A percentile compares a stretch with the other conserved stretches of the same genome.
phyloP scores from a whole-genome alignment of 441 rosid genomes.

The Cnidoscolus chayamansa region DNA sequence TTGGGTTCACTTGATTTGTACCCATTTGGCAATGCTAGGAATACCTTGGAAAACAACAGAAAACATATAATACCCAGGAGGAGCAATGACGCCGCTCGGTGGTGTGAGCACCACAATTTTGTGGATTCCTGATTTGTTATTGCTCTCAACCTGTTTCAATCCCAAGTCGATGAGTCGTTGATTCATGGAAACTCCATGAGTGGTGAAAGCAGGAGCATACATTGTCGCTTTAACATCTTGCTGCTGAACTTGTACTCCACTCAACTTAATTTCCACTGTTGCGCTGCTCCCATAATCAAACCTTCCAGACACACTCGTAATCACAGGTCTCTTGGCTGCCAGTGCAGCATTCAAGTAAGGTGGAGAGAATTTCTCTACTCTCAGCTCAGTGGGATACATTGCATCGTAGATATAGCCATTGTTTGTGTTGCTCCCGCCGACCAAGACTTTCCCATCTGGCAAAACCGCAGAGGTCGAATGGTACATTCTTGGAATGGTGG shows the following conservation, averaged over 20 bases:
- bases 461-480: slow-evolving; percentile 50
- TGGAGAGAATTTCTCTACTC: slow-evolving; percentile 62
- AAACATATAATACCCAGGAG: slow-evolving; percentile 51
- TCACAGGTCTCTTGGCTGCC: slow-evolving; percentile 26
- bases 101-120: slow-evolving; percentile 28
- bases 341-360: slow-evolving; percentile 44
- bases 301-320: slow-evolving; percentile 10
- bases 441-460: slow-evolving; percentile 51
- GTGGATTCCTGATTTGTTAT: not conserved
- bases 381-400: slow-evolving; percentile 59
- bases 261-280: slow-evolving; percentile 23
- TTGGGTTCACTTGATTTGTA: slow-evolving; percentile 32
- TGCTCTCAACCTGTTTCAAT: slow-evolving; percentile 2
- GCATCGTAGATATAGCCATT: slow-evolving; percentile 41
- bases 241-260: not conserved
- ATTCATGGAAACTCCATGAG: slow-evolving; percentile 56
- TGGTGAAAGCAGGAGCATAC: slow-evolving; percentile 54
- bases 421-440: slow-evolving; percentile 65
- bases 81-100: slow-evolving; percentile 38
- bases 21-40: slow-evolving; percentile 49
- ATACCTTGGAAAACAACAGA: slow-evolving; percentile 41
- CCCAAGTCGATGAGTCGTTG: slow-evolving; percentile 42
- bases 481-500: slow-evolving; percentile 57
- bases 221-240: slow-evolving; percentile 35
- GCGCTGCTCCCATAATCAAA: slow-evolving; percentile 25